Evolutionary conservation across 2,329 filamentous ascomycete genomes (phyloP).

Genomic region (Amesomyces nigricolor): DNA sequence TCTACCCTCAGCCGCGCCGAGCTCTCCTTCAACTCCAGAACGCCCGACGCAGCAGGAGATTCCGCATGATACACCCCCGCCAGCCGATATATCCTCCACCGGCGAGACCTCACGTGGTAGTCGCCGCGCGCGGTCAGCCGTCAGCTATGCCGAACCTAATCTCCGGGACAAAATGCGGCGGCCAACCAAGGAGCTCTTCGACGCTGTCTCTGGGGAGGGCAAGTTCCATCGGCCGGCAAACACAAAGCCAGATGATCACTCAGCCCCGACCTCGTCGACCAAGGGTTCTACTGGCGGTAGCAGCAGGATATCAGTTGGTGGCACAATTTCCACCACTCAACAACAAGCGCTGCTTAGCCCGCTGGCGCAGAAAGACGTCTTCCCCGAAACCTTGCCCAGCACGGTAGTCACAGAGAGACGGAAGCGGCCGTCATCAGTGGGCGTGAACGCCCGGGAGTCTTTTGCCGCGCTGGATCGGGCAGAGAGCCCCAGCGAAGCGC

Average conservation of each 20-base stretch:
- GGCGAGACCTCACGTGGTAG: constrained; percentile 59
- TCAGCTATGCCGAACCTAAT: constrained; percentile 80
- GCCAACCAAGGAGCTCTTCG: constrained; percentile 68
- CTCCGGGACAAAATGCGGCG: constrained; percentile 78
- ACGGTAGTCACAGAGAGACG: constrained; percentile 36
- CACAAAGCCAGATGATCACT: constrained; percentile 24
- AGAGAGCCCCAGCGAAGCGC: not conserved
- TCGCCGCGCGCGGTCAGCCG: constrained; percentile 58
- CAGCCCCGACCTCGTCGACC: constrained; percentile 26
- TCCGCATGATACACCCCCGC: constrained; percentile 53
- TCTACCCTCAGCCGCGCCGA: constrained; percentile 35
- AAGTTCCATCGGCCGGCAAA: constrained; percentile 37
- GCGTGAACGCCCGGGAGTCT: constrained; percentile 12
- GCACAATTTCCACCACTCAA: not conserved
- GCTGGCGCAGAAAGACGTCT: constrained; percentile 36
- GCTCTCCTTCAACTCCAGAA: constrained; percentile 47
- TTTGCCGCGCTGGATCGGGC: constrained; percentile 20
- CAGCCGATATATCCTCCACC: constrained; percentile 48
- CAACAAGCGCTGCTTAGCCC: constrained; percentile 34
- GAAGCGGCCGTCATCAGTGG: constrained; percentile 36
- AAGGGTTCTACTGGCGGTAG: constrained; percentile 26
- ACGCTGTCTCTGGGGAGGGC: constrained; percentile 64
- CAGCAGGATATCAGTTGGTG: not conserved
- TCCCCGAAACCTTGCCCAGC: constrained; percentile 29
- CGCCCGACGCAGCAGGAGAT: constrained; percentile 31